Conservation (phyloP, 495 filamentous ascomycete genomes). For the Trypethelium eluteriae region DNA sequence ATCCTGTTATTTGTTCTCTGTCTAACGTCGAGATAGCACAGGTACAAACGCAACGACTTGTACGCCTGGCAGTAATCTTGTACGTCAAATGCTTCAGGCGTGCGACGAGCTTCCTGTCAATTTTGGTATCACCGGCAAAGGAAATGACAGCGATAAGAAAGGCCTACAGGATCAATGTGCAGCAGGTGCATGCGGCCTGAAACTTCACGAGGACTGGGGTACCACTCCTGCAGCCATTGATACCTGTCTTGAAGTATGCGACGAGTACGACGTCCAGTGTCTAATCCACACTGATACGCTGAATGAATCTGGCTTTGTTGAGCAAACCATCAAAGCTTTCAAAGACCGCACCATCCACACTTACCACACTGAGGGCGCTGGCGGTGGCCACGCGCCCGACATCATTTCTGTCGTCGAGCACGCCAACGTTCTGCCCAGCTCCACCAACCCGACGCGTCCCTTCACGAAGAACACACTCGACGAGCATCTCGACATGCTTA, state of each 20-base stretch:
- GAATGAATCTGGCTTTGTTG: conserved; percentile 96
- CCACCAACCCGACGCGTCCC: conserved; percentile 88
- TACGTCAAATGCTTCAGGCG: conserved; percentile 89
- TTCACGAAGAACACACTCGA: conserved; percentile 91
- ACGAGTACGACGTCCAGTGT: conserved; percentile 85
- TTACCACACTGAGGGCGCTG: conserved; percentile 96
- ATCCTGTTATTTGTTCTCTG: conserved; percentile 16
- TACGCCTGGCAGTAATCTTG: conserved; percentile 75
- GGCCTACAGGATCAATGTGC: conserved; percentile 74
- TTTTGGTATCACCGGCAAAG: conserved; percentile 90
- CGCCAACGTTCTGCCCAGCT: conserved; percentile 82
- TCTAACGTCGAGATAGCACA: conserved; percentile 48
- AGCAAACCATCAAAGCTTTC: conserved; percentile 82
- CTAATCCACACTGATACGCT: conserved; percentile 97
- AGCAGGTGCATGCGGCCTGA: conserved; percentile 84
- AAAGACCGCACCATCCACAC: conserved; percentile 91
- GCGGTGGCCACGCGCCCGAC: conserved; percentile 92
- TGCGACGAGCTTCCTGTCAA: conserved; percentile 83
- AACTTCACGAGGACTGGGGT: conserved; percentile 98
- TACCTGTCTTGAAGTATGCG: conserved; percentile 77
- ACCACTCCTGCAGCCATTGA: conserved; percentile 90
- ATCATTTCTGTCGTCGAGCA: conserved; percentile 94
- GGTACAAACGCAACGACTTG: conserved; percentile 93
- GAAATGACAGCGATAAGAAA: conserved; percentile 69
- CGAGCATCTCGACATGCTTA: conserved; percentile 97